Conservation (phyloP, 2,329 filamentous ascomycete genomes). For the Fusarium sp. region DNA sequence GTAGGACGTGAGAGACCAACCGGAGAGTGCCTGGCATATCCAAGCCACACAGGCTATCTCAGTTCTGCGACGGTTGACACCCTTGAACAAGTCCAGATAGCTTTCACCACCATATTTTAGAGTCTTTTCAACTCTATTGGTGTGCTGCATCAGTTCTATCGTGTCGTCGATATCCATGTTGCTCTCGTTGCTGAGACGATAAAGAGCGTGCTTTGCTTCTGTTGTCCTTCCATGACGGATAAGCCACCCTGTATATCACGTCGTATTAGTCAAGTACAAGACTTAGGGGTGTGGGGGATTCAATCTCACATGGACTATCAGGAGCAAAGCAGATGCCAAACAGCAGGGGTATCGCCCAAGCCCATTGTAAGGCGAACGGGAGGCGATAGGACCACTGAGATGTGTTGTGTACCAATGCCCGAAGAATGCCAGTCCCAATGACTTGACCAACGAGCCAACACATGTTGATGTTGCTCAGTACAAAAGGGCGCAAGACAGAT, state of each 20-base stretch:
- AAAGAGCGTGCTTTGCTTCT: conserved; percentile 48
- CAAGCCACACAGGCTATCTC: conserved; percentile 46
- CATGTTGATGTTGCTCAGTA: conserved; percentile 56
- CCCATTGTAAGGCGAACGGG: conserved; percentile 58
- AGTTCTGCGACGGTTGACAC: conserved; percentile 44
- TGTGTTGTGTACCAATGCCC: conserved; percentile 45
- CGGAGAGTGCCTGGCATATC: conserved; percentile 43
- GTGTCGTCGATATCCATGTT: conserved; percentile 57
- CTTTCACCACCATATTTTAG: conserved; percentile 49
- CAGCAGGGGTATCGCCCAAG: conserved; percentile 53
- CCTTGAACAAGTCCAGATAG: conserved; percentile 37
- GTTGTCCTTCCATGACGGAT: conserved; percentile 50
- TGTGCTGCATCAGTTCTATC: conserved; percentile 54
- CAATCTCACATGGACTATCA: conserved; percentile 54
- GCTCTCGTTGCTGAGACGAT: conserved; percentile 47
- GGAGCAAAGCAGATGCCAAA: conserved; percentile 52
- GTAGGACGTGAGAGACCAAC: conserved; percentile 36
- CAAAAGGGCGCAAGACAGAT: conserved; percentile 47
- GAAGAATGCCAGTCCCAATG: conserved; percentile 50
- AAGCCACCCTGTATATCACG: conserved; percentile 47
- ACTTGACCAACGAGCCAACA: conserved; percentile 58
- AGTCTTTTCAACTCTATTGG: conserved; percentile 57
- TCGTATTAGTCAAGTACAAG: neutral
- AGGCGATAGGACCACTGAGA: conserved; percentile 47
- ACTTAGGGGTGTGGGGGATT: neutral